Evolutionary conservation across 129 eudicot species (phyloP).

Genomic region (Erigeron canadensis): DNA sequence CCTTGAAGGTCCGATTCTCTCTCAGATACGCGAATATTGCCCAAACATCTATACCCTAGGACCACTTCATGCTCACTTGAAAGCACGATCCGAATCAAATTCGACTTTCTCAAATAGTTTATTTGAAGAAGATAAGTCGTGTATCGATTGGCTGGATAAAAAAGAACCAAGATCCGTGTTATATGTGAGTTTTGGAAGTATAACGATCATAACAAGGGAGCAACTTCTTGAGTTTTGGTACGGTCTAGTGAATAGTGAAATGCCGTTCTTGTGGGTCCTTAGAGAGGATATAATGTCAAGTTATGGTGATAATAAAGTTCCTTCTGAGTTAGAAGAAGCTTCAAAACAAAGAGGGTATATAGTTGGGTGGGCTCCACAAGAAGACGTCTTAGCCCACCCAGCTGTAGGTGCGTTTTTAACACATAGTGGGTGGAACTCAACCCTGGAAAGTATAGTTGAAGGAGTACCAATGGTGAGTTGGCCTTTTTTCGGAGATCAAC

Average conservation of each 20-base stretch:
- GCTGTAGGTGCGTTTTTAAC: slow-evolving; percentile 48
- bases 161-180: slow-evolving; percentile 51
- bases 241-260: slow-evolving; percentile 51
- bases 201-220: slow-evolving; percentile 35
- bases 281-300: slow-evolving; percentile 34
- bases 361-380: slow-evolving; percentile 51
- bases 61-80: slow-evolving; percentile 56
- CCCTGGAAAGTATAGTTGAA: slow-evolving; percentile 36
- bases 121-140: slow-evolving; percentile 47
- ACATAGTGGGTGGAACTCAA: slow-evolving; percentile 54
- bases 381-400: slow-evolving; percentile 38
- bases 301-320: slow-evolving; percentile 10
- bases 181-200: slow-evolving; percentile 47
- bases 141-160: slow-evolving; percentile 52
- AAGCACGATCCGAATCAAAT: slow-evolving; percentile 28
- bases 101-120: slow-evolving; percentile 43
- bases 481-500: slow-evolving; percentile 32
- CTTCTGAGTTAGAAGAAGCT: slow-evolving; percentile 10
- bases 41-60: slow-evolving; percentile 59
- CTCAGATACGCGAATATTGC: slow-evolving; percentile 34
- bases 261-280: slow-evolving; percentile 49
- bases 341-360: slow-evolving; percentile 35
- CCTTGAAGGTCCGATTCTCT: slow-evolving; percentile 52
- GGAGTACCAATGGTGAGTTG: slow-evolving; percentile 40
- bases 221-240: slow-evolving; percentile 54